Base-by-base conservation (phyloP, 768 basidiomycete genomes). In the Lactarius trivialis region DNA sequence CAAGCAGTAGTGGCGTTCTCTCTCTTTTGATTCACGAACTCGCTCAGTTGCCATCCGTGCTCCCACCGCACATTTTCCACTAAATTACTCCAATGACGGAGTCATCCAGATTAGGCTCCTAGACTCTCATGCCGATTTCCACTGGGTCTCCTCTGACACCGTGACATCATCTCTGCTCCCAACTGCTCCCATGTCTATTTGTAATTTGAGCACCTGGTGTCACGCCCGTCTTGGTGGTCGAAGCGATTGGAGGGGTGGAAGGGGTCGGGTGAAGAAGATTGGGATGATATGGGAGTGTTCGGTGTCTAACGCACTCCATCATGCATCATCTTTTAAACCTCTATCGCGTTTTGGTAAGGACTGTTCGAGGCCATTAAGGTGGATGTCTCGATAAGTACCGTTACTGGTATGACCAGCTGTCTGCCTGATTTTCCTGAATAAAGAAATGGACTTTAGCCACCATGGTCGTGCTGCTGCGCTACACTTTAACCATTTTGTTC, bases 181-280 rank as follows among this genome's bases (percentile, higher is more conserved):
- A 70, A 71, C 68, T 7, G 71, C 75, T 26, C 53, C 70, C 4
- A 84, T 0, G 73, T 88, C 45, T 83, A 81, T 68, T 73, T 87
- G 58, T 88, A 85, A 50, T 74, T 96, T 30, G 93, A 96, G 72
- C 79, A 85, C 7, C 82, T 72, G 76, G 81, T 39, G 91, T 90
- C 7, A 72, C 73, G 48, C 67, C 76, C 21, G 71, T 72, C 3
- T 87, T 87, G 85, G 69, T 68, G 94, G 15, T 72, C 72, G 37
- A 86, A 84, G 68, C 82, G 82, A 4, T 74, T 92, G 65, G 79
- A 78, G 59, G 85, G 82, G 66, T n/a, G 77, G 76, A n/a, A n/a
- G 14, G 81, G 82, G 3, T 93, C 90, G 90, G 73, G 75, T 14
- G 78, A 74, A 68, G 78, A 79, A 7, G 91, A 91, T 56, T 93